Conservation (phyloP, 257 asterid genomes). For the Coffea eugenioides region DNA sequence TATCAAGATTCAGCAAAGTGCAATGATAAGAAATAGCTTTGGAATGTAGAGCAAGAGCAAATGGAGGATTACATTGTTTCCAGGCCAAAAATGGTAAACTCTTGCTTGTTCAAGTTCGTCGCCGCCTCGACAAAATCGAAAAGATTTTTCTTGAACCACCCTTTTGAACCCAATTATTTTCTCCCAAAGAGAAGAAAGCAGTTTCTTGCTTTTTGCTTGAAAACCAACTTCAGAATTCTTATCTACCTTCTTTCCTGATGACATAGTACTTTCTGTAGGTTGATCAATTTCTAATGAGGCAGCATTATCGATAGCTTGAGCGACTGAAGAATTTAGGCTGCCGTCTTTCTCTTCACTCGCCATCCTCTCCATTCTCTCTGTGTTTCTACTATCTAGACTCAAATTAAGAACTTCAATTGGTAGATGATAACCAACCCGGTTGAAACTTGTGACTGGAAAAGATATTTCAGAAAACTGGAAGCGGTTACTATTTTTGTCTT, state of each 20-base stretch:
- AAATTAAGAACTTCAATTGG: too few species aligned
- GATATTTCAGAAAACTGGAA: too few species aligned
- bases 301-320: neutral
- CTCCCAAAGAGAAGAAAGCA: neutral
- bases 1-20: neutral
- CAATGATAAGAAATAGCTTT: neutral
- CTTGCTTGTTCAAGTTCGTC: conserved; percentile 17
- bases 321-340: neutral
- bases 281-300: neutral
- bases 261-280: neutral
- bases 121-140: conserved; percentile 5
- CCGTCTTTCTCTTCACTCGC: neutral
- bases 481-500: too few species aligned
- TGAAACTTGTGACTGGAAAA: neutral
- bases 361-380: neutral
- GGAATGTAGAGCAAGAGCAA: neutral
- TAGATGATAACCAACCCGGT: neutral
- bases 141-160: conserved; percentile 9
- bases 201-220: neutral
- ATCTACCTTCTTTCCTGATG: too few species aligned
- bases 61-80: conserved; percentile 22
- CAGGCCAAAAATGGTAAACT: conserved; percentile 41
- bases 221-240: neutral
- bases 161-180: conserved; percentile 1
- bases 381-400: neutral